Percentiles rank a stretch among this genome's conserved stretches.
Conservation (phyloP, 257 asterid genomes). For the Marsdenia floribunda region DNA sequence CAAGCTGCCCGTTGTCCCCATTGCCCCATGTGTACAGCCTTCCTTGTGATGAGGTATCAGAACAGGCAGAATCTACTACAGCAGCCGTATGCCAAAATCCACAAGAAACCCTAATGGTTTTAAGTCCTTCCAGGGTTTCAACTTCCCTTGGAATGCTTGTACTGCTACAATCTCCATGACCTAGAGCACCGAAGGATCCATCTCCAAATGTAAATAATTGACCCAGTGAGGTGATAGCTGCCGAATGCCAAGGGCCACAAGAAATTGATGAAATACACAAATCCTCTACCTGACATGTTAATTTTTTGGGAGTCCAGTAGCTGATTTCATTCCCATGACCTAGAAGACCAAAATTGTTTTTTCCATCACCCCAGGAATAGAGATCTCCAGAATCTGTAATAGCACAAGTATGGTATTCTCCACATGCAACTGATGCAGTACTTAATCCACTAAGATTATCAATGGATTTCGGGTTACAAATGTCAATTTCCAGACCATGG, state of each 20-base stretch:
- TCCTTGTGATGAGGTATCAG: conserved; percentile 26
- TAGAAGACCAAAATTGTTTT: conserved; percentile 50
- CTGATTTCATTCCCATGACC: conserved; percentile 62
- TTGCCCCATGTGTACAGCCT: conserved; percentile 81
- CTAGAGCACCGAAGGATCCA: conserved; percentile 78
- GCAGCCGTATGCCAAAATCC: conserved; percentile 90
- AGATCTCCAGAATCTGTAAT: conserved; percentile 56
- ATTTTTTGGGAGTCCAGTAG: conserved; percentile 61
- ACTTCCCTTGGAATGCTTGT: conserved; percentile 53
- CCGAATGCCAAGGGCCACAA: conserved; percentile 84
- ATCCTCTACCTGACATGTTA: conserved; percentile 47
- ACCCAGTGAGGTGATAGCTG: conserved; percentile 54
- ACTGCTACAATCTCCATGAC: conserved; percentile 58
- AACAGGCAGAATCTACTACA: conserved; percentile 35
- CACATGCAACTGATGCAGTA: conserved; percentile 52
- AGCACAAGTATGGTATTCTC: conserved; percentile 73
- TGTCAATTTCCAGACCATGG: conserved; percentile 55
- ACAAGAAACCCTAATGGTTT: conserved; percentile 46
- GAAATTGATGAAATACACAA: conserved; percentile 42
- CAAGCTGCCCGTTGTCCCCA: conserved; percentile 75
- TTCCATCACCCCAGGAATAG: conserved; percentile 78
- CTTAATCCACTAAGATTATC: conserved; percentile 39
- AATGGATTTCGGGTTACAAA: conserved; percentile 40
- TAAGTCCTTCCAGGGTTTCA: conserved; percentile 46
- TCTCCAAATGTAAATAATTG: conserved; percentile 71